phyloP scores from a whole-genome alignment of 2,329 filamentous ascomycete genomes.

The Ambrosiella cleistominuta region DNA sequence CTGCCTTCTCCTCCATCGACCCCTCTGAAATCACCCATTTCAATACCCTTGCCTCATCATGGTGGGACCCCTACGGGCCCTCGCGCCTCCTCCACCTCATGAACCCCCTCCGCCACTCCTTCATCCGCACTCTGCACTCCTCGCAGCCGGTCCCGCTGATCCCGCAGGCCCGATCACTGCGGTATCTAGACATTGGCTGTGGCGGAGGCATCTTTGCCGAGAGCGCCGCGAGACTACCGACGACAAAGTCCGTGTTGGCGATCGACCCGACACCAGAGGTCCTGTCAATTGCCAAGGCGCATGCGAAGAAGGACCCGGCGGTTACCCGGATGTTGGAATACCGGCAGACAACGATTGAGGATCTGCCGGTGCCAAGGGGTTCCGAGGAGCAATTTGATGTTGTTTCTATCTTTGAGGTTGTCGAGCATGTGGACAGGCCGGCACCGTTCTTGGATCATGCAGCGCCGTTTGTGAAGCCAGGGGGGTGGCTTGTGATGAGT shows the following conservation, averaged over 20 bases:
- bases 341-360: constrained; percentile 59
- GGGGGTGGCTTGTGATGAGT: constrained; percentile 81
- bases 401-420: constrained; percentile 79
- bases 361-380: constrained; percentile 29
- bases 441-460: constrained; percentile 55
- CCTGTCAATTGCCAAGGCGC: constrained; percentile 54
- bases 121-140: constrained; percentile 57
- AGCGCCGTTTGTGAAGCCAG: constrained; percentile 62
- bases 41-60: constrained; percentile 76
- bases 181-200: constrained; percentile 83
- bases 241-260: constrained; percentile 48
- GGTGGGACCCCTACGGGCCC: constrained; percentile 93
- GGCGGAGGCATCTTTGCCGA: constrained; percentile 95
- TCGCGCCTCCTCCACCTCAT: constrained; percentile 89
- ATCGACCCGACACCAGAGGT: constrained; percentile 65
- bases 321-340: constrained; percentile 52
- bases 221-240: constrained; percentile 52
- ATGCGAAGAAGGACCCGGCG: constrained; percentile 56
- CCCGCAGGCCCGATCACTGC: constrained; percentile 26
- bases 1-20: constrained; percentile 54
- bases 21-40: constrained; percentile 85
- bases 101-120: constrained; percentile 92
- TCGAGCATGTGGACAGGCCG: constrained; percentile 76
- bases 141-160: constrained; percentile 28
- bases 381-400: constrained; percentile 47